phyloP scores from a whole-genome alignment of 2,329 filamentous ascomycete genomes.

The Ophiocordyceps camponoti-saundersi region DNA sequence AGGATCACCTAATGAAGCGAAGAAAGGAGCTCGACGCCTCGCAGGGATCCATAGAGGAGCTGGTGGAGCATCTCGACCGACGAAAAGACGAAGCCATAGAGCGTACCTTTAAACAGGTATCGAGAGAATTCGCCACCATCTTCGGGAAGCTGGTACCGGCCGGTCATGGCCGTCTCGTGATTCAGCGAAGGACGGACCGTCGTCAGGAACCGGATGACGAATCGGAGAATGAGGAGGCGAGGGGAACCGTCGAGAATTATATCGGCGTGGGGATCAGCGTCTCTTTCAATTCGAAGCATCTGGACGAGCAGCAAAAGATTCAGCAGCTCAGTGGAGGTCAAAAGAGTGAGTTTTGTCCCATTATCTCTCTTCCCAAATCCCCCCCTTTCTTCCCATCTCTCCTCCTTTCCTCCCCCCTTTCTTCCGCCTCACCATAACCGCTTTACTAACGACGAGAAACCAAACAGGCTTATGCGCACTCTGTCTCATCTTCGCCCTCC shows the following conservation, averaged over 20 bases:
- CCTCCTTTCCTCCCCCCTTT: not conserved
- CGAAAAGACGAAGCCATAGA: slow-evolving; percentile 97
- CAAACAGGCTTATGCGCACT: slow-evolving; percentile 69
- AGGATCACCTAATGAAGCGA: slow-evolving; percentile 71
- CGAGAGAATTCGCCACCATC: slow-evolving; percentile 77
- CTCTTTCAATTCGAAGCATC: slow-evolving; percentile 92
- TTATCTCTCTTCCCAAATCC: not conserved
- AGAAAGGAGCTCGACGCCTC: slow-evolving; percentile 76
- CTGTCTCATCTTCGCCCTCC: slow-evolving; percentile 97
- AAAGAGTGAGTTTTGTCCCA: slow-evolving; percentile 52
- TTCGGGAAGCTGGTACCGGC: slow-evolving; percentile 93
- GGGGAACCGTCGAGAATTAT: slow-evolving; percentile 78
- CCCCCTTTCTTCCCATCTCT: not conserved
- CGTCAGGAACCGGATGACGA: slow-evolving; percentile 40
- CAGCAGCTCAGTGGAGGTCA: slow-evolving; percentile 94
- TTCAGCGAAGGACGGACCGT: slow-evolving; percentile 75
- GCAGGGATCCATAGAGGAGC: slow-evolving; percentile 74
- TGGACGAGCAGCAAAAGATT: slow-evolving; percentile 92
- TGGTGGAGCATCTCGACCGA: slow-evolving; percentile 83
- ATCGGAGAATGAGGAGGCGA: slow-evolving; percentile 46
- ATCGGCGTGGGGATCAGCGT: slow-evolving; percentile 92
- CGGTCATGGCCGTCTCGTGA: slow-evolving; percentile 78
- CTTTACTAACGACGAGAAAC: slow-evolving; percentile 5
- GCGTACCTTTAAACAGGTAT: slow-evolving; percentile 96
- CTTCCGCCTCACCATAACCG: not conserved